Evolutionary conservation across 495 filamentous ascomycete genomes (phyloP), one percentile per base, ranked within the genome.

Genomic region (Xylaria flabelliformis): DNA sequence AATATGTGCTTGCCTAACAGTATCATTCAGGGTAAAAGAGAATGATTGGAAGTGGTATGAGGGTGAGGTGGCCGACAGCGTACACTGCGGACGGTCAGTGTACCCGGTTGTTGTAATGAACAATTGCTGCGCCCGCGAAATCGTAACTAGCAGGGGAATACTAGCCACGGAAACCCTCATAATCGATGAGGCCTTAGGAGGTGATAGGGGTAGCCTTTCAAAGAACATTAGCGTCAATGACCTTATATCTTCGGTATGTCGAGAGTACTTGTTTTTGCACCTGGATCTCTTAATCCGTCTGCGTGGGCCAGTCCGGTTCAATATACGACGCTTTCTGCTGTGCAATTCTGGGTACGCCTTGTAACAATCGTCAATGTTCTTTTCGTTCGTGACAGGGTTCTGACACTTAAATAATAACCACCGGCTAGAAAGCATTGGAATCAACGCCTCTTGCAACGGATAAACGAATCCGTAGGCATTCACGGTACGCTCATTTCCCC

Each of bases 11-110:
- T n/a, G 50, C 62, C 62, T 42, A 5, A 34, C 24, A 34, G 62
- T 65, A 0, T 50, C 62, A 50, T 50, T 65, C 24, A 65, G 19
- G n/a, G 62, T 65, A 50, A 48, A 65, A 7, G 62, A 65, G 24
- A 65, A 65, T 15, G 62, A 42, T n/a, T 65, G 62, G 32, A 50
- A 65, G 21, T 48, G 39, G 41, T 34, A 65, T 32, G 42, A 50
- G 24, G 62, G 62, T 13, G 15, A 50, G 13, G 42, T 32, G 13
- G 42, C 6, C 12, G 42, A 65, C 13, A 19, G 24, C 32, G 39
- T 65, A 34, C 62, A 65, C 12, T 63, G 34, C 1, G 58, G 32
- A 36, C 39, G 61, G 13, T 63, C 61, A 48, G 42, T 48, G 8
- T 65, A 32, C 3, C 62, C 62, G 9, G 62, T 50, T 5, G 62